A percentile compares a stretch with the other conserved stretches of the same genome.
Evolutionary conservation across 177 flowering plant genomes (phyloP).

Genomic region (Telopea speciosissima): DNA sequence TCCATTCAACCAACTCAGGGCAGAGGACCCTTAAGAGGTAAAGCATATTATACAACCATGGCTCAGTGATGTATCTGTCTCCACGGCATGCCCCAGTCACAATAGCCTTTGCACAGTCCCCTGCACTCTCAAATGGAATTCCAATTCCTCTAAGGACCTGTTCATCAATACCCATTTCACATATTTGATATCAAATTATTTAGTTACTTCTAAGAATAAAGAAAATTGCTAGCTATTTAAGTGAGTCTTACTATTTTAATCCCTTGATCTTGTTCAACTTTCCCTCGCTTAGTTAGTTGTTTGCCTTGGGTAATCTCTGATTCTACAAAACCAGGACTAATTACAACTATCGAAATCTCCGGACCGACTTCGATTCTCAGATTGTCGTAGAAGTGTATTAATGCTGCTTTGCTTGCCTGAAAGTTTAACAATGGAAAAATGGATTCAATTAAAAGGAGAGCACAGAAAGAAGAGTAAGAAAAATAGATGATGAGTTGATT

Average conservation of each 20-base stretch:
- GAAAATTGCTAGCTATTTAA: too few species aligned
- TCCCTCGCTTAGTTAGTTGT: slow-evolving; percentile 22
- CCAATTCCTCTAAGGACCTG: neutral
- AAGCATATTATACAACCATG: neutral
- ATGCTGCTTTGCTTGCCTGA: too few species aligned
- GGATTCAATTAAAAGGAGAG: too few species aligned
- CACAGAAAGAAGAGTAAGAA: too few species aligned
- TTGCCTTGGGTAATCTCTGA: slow-evolving; percentile 42
- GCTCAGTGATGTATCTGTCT: neutral
- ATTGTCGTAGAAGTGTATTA: slow-evolving; percentile 32
- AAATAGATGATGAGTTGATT: too few species aligned
- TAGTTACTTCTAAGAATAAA: too few species aligned
- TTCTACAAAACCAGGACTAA: slow-evolving; percentile 38
- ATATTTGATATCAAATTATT: too few species aligned
- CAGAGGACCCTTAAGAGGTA: neutral
- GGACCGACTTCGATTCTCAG: slow-evolving; percentile 36
- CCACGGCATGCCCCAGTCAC: neutral
- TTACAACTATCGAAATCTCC: slow-evolving; percentile 36
- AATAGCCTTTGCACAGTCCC: neutral
- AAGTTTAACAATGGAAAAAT: too few species aligned
- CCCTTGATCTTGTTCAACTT: neutral
- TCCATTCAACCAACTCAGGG: neutral
- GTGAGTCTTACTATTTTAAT: too few species aligned
- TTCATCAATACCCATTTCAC: neutral
- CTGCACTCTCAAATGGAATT: neutral